phyloP scores from a whole-genome alignment of 1,284 basidiomycete genomes.

The Boletus calvinii region DNA sequence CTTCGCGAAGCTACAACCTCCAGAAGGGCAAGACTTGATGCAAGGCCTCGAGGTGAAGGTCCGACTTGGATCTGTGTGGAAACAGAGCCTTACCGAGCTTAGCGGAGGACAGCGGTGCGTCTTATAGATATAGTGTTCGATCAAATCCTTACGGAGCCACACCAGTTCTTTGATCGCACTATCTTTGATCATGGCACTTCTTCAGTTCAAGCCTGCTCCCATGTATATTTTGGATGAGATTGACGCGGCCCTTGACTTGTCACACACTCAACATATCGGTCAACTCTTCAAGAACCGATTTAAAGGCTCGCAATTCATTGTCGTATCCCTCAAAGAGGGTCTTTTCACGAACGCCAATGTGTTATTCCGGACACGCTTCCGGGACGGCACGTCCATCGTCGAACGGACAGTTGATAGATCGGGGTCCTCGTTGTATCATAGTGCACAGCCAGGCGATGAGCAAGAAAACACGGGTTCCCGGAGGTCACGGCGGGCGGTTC shows the following conservation, averaged over 20 bases:
- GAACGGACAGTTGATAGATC: constrained; percentile 73
- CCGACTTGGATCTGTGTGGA: constrained; percentile 93
- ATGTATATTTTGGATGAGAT: constrained; percentile 99
- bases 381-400: constrained; percentile 90
- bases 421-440: constrained; percentile 41
- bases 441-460: constrained; percentile 16
- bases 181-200: constrained; percentile 95
- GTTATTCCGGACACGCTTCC: constrained; percentile 88
- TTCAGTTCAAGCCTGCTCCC: constrained; percentile 99
- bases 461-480: constrained; percentile 25
- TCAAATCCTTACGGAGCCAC: constrained; percentile 1
- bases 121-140: background rate
- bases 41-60: constrained; percentile 98
- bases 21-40: constrained; percentile 91
- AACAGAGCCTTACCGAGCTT: constrained; percentile 94
- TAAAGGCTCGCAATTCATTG: constrained; percentile 97
- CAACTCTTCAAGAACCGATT: constrained; percentile 97
- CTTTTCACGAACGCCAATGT: constrained; percentile 98
- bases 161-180: constrained; percentile 91
- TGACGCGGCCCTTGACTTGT: constrained; percentile 93
- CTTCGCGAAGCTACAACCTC: constrained; percentile 92
- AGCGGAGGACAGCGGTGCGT: constrained; percentile 93
- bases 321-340: constrained; percentile 96
- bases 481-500: constrained; percentile 21
- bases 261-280: constrained; percentile 96